Evolutionary conservation across 768 basidiomycete species (phyloP), one percentile per base, ranked within the genome.

Genomic region (Hygrocybe punicea): DNA sequence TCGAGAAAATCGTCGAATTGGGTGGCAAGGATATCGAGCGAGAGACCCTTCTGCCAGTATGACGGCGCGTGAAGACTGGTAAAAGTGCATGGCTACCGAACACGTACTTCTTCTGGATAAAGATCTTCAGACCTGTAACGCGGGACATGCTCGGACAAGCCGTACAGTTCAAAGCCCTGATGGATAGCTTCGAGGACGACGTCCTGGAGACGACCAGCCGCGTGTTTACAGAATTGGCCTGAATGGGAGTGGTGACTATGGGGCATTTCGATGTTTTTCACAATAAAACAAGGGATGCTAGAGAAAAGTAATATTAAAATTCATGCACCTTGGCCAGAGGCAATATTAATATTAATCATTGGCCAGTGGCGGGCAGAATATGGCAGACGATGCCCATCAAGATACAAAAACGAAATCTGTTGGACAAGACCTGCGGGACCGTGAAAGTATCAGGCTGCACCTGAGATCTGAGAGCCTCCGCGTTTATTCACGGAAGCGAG

Each of bases 71-170:
- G 58, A 52, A 58, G 65, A 16, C 45, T 50, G 51, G 44, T 45
- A 45, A 33, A 42, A 48, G 46, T 8, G 48, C 21, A 58, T 17
- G 45, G 11, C 16, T 37, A 39, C 57, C 47, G 40, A n/a, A 40
- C 10, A 62, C 75, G 64, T 67, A 95, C 94, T 84, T 99, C 97
- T 76, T 98, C 97, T 17, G 96, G 95, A 70, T 97, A 98, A 25
- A 98, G 75, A 68, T 99, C 94, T 34, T 80, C 69, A 2, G 63
- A 56, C 56, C 92, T 80, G 72, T 94, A 96, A 24, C 96, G 84
- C 24, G 97, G 96, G 51, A 88, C 88, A 71, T 98, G 97, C 73
- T 98, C 97, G 4, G 87, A 91, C 57, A 98, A 75, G 1, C 95
- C 93, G 67, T 86, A 98, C 1, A 89, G 76, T 57, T 81, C 74